phyloP scores from a whole-genome alignment of 1,284 basidiomycete species.

The Cryptococcus sp. region DNA sequence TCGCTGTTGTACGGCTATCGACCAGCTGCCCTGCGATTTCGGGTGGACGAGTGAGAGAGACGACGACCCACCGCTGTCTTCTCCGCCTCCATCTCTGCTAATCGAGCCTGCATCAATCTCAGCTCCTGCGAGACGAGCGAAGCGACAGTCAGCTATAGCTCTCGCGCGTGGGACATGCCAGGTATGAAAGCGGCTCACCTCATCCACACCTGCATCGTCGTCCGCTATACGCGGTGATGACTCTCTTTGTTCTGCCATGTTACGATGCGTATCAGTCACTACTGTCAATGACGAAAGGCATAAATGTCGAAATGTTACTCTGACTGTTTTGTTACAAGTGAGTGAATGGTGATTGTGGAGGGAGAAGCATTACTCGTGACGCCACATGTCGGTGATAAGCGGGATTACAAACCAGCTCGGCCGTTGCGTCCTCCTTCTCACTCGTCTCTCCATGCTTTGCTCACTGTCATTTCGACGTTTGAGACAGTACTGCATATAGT shows the following conservation, averaged over 20 bases:
- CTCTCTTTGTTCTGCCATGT: slow-evolving; percentile 45
- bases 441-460: slow-evolving; percentile 2
- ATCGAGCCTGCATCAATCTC: slow-evolving; percentile 80
- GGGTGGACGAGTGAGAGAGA: slow-evolving; percentile 8
- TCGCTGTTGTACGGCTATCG: too few species aligned
- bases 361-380: not conserved
- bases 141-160: not conserved
- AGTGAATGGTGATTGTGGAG: too few species aligned
- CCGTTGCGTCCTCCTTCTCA: not conserved
- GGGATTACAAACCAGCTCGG: not conserved
- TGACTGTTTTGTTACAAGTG: too few species aligned
- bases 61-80: slow-evolving; percentile 62
- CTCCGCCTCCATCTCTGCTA: slow-evolving; percentile 84
- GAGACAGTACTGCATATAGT: slow-evolving; percentile 1
- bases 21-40: not conserved
- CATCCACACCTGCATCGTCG: slow-evolving; percentile 47
- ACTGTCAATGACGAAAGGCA: too few species aligned
- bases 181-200: slow-evolving; percentile 25
- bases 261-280: not conserved
- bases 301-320: too few species aligned
- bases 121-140: slow-evolving; percentile 50
- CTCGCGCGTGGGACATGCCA: not conserved
- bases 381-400: slow-evolving; percentile 13
- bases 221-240: slow-evolving; percentile 41
- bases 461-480: not conserved